phyloP scores from a whole-genome alignment of 441 rosid genomes.

The Mallotus japonicus region DNA sequence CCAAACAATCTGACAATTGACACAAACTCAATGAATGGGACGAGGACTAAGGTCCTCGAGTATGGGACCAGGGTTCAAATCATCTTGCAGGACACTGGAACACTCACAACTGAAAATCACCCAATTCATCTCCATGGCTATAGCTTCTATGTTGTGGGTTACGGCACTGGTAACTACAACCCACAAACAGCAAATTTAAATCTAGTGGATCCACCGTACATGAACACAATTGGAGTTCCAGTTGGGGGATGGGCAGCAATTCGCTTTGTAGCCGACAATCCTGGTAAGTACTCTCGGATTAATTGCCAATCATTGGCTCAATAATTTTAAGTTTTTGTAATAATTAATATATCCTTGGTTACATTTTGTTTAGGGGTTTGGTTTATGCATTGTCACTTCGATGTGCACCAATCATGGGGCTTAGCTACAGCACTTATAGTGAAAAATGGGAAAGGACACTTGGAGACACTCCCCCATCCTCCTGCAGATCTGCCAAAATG shows the following conservation, averaged over 20 bases:
- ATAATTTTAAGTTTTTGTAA: neutral
- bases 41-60: constrained; percentile 61
- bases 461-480: constrained; percentile 67
- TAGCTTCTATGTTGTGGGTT: constrained; percentile 79
- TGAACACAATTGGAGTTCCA: constrained; percentile 89
- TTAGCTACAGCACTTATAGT: constrained; percentile 67
- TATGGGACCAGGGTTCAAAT: constrained; percentile 68
- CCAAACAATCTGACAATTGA: constrained; percentile 67
- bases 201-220: constrained; percentile 74
- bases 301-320: neutral
- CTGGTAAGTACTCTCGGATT: constrained; percentile 40
- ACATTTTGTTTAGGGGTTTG: constrained; percentile 53
- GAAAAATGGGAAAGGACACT: constrained; percentile 53
- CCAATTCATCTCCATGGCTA: constrained; percentile 93
- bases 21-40: constrained; percentile 69
- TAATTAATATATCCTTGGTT: too few species aligned
- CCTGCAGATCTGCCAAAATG: constrained; percentile 75
- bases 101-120: constrained; percentile 72
- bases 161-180: constrained; percentile 64
- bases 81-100: constrained; percentile 72
- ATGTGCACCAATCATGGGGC: constrained; percentile 81
- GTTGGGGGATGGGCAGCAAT: constrained; percentile 93
- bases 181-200: constrained; percentile 51
- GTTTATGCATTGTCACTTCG: constrained; percentile 85
- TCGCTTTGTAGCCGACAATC: constrained; percentile 75